Evolutionary conservation across 306 rosid genomes (phyloP), one percentile per base, ranked within the genome.

Genomic region (Datisca glomerata): DNA sequence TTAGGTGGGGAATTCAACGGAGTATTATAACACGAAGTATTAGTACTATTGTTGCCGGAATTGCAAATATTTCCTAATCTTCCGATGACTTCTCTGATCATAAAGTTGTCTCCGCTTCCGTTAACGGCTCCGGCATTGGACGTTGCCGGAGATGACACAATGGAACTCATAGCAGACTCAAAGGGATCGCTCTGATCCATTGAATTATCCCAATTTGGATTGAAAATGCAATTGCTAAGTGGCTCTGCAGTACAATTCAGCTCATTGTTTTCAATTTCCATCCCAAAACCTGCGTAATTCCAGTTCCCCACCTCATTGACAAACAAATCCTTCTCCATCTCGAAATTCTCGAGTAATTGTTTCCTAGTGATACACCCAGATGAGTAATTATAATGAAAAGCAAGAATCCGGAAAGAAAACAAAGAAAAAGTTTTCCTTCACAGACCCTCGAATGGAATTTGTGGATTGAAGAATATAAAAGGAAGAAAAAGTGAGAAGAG

Each of bases 131-230:
- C 49, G 18, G 57, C 64, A 38, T 58, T 49, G 36, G 75, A 60
- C 2, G 71, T 60, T 13, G 25, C 75, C 43, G 81, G 81, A 20
- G 81, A 74, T 15, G 81, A 74, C 13, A 69, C 77, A 36, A 74
- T 69, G 43, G 81, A 74, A 41, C 77, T 74, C 49, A 74, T 24
- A 31, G 74, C 72, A 40, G 77, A 74, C 56, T 65, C 81, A 59
- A 74, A 65, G 54, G 76, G 81, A 63, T 69, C 74, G 49, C 53
- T 60, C 49, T 73, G 80, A 55, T 73, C 80, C 75, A 73, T 32
- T 11, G 69, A 56, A 39, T 54, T 58, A 16, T 69, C 71, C 77
- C 77, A 69, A 58, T 65, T 69, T 33, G 61, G 51, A 35, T 34
- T 65, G 63, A 53, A 58, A 51, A 53, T 23, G 12, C 58, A 59